These are phyloP conservation scores for Volvariella surrecta DNA, from an alignment of 1,284 basidiomycete genomes.

Conservation along the genomic window DNA sequence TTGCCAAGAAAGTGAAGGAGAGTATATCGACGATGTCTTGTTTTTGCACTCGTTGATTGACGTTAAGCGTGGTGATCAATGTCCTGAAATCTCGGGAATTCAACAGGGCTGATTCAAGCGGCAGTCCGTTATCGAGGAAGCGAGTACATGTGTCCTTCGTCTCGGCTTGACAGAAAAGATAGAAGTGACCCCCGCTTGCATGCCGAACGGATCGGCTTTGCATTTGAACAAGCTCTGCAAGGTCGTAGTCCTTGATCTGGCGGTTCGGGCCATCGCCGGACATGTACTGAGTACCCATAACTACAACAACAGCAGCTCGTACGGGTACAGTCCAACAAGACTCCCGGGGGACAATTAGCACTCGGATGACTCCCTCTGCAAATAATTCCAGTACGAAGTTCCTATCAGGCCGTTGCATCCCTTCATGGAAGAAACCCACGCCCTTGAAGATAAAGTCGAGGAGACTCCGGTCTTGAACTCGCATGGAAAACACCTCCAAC, in stretches of 20 bases:
- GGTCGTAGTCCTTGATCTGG: constrained; percentile 70
- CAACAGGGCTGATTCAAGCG: constrained; percentile 77
- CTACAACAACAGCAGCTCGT: constrained; percentile 73
- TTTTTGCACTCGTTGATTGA: constrained; percentile 36
- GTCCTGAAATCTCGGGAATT: constrained; percentile 39
- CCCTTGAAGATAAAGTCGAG: constrained; percentile 81
- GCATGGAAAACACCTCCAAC: constrained; percentile 52
- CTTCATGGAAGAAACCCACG: constrained; percentile 82
- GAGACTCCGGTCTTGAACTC: constrained; percentile 61
- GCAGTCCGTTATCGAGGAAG: constrained; percentile 81
- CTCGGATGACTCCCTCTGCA: constrained; percentile 72
- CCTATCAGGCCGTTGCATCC: constrained; percentile 65
- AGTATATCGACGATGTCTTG: constrained; percentile 73
- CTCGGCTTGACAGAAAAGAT: constrained; percentile 85
- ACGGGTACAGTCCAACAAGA: constrained; percentile 84
- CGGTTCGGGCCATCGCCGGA: constrained; percentile 45
- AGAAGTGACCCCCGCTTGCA: constrained; percentile 57
- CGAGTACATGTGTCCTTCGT: constrained; percentile 70
- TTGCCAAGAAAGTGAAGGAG: constrained; percentile 76
- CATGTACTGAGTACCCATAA: constrained; percentile 90
- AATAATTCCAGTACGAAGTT: constrained; percentile 78
- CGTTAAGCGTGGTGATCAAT: constrained; percentile 43
- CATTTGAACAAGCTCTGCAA: constrained; percentile 85
- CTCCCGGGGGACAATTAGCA: constrained; percentile 79
- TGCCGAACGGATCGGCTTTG: constrained; percentile 78